These are phyloP conservation scores for Rhinocladiella similis DNA, from an alignment of 2,329 filamentous ascomycete species.

Conservation along the genomic window DNA sequence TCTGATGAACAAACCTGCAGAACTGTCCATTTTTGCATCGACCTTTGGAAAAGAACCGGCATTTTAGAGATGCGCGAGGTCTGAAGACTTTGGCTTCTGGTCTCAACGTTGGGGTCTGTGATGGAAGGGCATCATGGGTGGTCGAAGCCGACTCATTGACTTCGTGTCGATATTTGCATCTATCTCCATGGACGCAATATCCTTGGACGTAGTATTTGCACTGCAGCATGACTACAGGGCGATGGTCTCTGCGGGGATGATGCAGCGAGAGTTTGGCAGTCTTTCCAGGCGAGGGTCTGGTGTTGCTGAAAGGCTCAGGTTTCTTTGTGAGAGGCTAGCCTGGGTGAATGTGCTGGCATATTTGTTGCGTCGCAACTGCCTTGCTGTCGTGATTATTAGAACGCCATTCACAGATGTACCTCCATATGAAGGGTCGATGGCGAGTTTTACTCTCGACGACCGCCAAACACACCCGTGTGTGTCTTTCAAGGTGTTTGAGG, in stretches of 20 bases:
- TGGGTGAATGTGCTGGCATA: not conserved
- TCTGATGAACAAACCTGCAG: not conserved
- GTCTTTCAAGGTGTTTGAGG: no score
- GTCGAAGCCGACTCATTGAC: not conserved
- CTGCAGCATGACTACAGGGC: not conserved
- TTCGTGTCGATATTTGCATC: slow-evolving; percentile 7
- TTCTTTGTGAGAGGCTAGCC: not conserved
- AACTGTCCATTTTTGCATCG: not conserved
- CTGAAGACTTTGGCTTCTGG: not conserved
- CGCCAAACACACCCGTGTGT: no score
- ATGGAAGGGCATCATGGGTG: not conserved
- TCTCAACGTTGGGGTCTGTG: not conserved
- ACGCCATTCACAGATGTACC: no score
- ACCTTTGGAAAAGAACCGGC: not conserved
- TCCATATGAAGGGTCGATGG: no score
- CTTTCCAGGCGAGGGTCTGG: no score
- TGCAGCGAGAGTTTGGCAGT: no score
- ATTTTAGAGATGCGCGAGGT: not conserved
- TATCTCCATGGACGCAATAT: slow-evolving; percentile 3
- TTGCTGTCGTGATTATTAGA: no score
- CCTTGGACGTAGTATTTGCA: slow-evolving; percentile 11
- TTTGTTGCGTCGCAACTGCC: not conserved
- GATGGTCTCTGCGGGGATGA: not conserved
- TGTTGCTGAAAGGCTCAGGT: no score
- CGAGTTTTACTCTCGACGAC: no score